A percentile compares a stretch with the other conserved stretches of the same genome.
Evolutionary conservation across 148 eudicot species (phyloP).

Genomic region (Fagopyrum tataricum): DNA sequence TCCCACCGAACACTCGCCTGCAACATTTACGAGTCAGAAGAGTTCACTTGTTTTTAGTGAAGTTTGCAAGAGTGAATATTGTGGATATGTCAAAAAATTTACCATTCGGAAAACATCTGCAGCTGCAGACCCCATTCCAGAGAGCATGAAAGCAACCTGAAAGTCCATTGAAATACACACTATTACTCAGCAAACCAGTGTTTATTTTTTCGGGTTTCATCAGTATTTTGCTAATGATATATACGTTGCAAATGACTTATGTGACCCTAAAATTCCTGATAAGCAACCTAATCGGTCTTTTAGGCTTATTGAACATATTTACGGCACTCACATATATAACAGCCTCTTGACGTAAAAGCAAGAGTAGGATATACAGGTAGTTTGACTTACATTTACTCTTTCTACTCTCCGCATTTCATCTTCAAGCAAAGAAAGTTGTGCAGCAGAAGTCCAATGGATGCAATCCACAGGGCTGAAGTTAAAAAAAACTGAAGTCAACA

Average conservation of each 20-base stretch:
- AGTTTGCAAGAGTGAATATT: neutral
- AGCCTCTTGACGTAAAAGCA: neutral
- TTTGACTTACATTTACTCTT: slow-evolving; percentile 80
- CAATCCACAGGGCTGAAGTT: slow-evolving; percentile 93
- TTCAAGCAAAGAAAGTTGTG: slow-evolving; percentile 89
- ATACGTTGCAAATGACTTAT: neutral
- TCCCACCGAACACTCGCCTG: slow-evolving; percentile 93
- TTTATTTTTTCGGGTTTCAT: neutral
- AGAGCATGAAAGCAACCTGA: slow-evolving; percentile 89
- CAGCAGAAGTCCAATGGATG: slow-evolving; percentile 97
- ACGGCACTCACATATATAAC: neutral
- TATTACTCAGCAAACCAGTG: neutral
- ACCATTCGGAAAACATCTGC: slow-evolving; percentile 92
- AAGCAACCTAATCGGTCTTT: neutral
- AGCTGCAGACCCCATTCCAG: slow-evolving; percentile 84
- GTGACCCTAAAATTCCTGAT: neutral
- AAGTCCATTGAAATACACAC: slow-evolving; percentile 14
- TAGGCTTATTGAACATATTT: too few relatives aligned
- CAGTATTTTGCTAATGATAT: neutral
- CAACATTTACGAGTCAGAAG: slow-evolving; percentile 8
- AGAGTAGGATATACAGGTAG: neutral
- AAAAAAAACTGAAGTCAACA: slow-evolving; percentile 9
- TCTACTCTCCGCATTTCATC: slow-evolving; percentile 98
- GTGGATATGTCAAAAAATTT: slow-evolving; percentile 13
- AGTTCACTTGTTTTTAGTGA: neutral